Evolutionary conservation across 2,329 filamentous ascomycete species (phyloP).

Genomic region (Bipolaris cookei): DNA sequence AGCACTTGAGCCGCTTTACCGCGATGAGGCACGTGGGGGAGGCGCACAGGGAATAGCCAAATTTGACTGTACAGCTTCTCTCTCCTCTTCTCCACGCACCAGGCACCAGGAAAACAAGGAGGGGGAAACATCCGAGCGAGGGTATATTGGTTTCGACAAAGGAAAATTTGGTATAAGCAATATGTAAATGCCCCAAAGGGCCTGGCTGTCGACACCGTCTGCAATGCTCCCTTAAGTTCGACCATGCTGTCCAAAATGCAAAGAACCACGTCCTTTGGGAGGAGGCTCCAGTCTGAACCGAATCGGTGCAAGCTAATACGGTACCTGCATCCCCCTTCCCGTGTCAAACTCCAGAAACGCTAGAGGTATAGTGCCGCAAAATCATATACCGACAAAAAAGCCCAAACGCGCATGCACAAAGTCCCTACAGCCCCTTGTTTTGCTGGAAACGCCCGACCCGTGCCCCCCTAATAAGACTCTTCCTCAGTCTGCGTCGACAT

Average conservation of each 20-base stretch:
- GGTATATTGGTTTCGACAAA: conserved; percentile 30
- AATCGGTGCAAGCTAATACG: conserved; percentile 5
- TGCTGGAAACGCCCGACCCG: conserved; percentile 8
- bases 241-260: conserved; percentile 3
- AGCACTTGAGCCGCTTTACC: conserved; percentile 1
- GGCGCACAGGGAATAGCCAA: conserved; percentile 1
- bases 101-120: not conserved
- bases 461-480: conserved; percentile 59
- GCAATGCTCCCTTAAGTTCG: conserved; percentile 12
- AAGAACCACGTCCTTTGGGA: not conserved
- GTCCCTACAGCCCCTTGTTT: conserved; percentile 22
- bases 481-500: conserved; percentile 61
- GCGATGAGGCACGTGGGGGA: not conserved
- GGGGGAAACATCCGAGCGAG: not conserved
- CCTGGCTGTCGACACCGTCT: not conserved
- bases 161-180: conserved; percentile 35
- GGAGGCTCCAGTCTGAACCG: not conserved
- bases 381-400: conserved; percentile 30
- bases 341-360: conserved; percentile 21
- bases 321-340: conserved; percentile 21
- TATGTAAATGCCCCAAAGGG: conserved; percentile 27
- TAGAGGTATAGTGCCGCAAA: conserved; percentile 29
- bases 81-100: not conserved
- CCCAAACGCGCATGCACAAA: conserved; percentile 23
- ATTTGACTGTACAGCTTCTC: not conserved